A percentile compares a stretch with the other conserved stretches of the same genome.
These are phyloP conservation scores for Amanita molliuscula DNA, from an alignment of 768 basidiomycete genomes.

Conservation along the genomic window DNA sequence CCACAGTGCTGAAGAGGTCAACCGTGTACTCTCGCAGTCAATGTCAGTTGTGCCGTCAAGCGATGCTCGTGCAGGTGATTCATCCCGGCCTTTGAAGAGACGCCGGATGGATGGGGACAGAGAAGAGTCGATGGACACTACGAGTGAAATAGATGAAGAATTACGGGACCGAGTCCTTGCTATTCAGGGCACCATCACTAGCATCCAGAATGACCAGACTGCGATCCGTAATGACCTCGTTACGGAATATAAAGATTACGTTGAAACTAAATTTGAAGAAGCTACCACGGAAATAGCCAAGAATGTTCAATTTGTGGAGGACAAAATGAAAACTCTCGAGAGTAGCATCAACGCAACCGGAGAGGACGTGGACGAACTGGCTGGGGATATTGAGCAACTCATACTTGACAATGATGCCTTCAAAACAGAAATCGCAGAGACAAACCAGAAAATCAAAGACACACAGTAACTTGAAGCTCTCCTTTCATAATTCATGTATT, in stretches of 20 bases:
- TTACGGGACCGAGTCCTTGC: conserved; percentile 4
- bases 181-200: conserved; percentile 2
- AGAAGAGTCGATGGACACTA: conserved; percentile 1
- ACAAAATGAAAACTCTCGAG: conserved; percentile 8
- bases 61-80: conserved; percentile 10
- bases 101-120: conserved; percentile 15
- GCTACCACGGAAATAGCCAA: conserved; percentile 2
- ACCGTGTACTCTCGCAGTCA: conserved; percentile 9
- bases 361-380: conserved; percentile 13
- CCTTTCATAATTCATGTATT: not conserved
- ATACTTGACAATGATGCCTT: conserved; percentile 1
- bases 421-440: not conserved
- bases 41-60: not conserved
- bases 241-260: conserved; percentile 12
- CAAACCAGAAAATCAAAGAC: not conserved
- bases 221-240: conserved; percentile 11
- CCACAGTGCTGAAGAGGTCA: conserved; percentile 14
- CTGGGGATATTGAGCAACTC: conserved; percentile 10
- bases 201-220: conserved; percentile 15
- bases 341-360: conserved; percentile 12
- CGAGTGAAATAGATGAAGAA: conserved; percentile 12
- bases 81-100: conserved; percentile 17
- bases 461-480: not conserved
- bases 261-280: conserved; percentile 14
- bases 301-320: not conserved